Base-by-base conservation (phyloP, 1,139 yeast species). In the Hansenula sp. region DNA sequence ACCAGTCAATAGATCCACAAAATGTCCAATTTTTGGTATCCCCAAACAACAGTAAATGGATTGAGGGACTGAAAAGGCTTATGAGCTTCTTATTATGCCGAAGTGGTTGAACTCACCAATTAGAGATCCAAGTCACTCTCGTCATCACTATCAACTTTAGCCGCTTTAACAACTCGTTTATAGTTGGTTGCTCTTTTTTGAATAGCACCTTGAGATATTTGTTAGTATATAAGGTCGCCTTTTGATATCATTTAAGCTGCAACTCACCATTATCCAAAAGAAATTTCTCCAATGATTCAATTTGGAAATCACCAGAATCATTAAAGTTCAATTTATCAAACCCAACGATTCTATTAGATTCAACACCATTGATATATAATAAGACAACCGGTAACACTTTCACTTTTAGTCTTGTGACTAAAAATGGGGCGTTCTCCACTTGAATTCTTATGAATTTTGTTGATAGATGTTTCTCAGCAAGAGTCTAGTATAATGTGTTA, bases 331-430 rank as follows among this genome's bases (percentile, higher is more conserved):
- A 65, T 36, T 75, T 74, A 42, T 81, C 83, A 55, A 87, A 83
- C 9, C 96, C 96, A 5, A 84, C 72, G 9, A 85, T 60, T 47
- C 88, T 64, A 27, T 74, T 71, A 4, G 68, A 58, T 56, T 85
- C 91, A 39, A 70, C 63, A 1, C 91, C 91, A 28, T 73, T 67
- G 30, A 65, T 66, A 57, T 82, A 87, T n/a, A 80, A 71, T 2
- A 84, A 65, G 6, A 86, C 81, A 54, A 82, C 83, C 0, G 96
- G 96, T 10, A 88, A 68, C 7, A 84, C 81, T 55, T 83, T 78
- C 41, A 88, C 70, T 2, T 70, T 67, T 39, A 88, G 70, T 55
- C 78, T 81, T 2, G 78, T 65, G 4, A 81, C 88, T 41, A 88
- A 65, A 57, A 88, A 88, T 3, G 95, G 90, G 1, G 91, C 85